Evolutionary conservation across 164 flowering plant genomes (phyloP).

Genomic region (Macadamia tetraphylla): DNA sequence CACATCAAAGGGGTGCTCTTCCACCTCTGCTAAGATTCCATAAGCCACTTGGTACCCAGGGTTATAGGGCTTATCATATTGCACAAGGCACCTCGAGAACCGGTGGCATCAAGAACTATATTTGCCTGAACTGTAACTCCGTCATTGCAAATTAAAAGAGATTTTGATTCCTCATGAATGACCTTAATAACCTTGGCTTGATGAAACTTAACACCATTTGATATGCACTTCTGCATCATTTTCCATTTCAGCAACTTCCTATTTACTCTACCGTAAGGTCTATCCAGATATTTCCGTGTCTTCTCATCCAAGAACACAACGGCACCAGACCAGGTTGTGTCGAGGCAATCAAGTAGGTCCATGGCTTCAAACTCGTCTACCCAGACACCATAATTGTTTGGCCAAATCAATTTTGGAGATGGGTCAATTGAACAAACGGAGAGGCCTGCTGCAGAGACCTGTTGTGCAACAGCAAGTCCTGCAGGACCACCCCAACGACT

Average conservation of each 20-base stretch:
- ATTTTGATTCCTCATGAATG: conserved; percentile 73
- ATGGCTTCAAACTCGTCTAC: conserved; percentile 41
- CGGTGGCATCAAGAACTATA: conserved; percentile 89
- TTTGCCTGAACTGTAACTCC: conserved; percentile 75
- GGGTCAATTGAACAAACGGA: conserved; percentile 86
- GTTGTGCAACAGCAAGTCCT: no score
- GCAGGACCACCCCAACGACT: conserved; percentile 70
- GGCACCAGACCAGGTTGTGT: conserved; percentile 89
- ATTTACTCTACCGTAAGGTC: conserved; percentile 88
- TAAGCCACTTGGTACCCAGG: conserved; percentile 96
- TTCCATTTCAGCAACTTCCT: conserved; percentile 77
- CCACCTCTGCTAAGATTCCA: conserved; percentile 29
- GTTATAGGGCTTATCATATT: conserved; percentile 36
- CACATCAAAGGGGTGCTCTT: conserved; percentile 71
- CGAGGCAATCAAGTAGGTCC: conserved; percentile 65
- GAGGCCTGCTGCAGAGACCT: conserved; percentile 51
- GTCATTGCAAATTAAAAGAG: conserved; percentile 67
- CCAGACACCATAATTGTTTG: conserved; percentile 95
- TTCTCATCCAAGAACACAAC: conserved; percentile 57
- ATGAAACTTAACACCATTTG: conserved; percentile 49
- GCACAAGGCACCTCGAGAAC: no score
- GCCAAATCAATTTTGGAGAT: conserved; percentile 77
- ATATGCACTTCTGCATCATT: conserved; percentile 81
- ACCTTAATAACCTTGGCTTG: no score
- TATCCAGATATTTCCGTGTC: conserved; percentile 43